Evolutionary conservation across 2,329 filamentous ascomycete genomes (phyloP).

Genomic region (Didymella pinodella): DNA sequence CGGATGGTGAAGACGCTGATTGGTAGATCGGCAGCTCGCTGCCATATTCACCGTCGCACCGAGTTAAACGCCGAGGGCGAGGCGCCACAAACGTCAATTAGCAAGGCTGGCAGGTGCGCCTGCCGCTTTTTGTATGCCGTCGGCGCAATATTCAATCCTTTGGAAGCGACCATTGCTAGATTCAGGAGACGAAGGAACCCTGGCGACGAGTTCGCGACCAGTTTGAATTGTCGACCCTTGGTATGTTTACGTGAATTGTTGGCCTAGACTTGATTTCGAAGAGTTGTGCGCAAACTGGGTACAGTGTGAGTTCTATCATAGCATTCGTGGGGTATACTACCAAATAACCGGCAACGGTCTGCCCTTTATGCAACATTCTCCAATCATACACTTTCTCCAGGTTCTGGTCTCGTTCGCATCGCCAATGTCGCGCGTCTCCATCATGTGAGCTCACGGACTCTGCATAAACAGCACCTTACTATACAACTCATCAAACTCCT

Average conservation of each 20-base stretch:
- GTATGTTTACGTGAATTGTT: background rate
- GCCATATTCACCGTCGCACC: background rate
- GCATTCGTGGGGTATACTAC: conserved; percentile 36
- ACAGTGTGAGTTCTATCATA: conserved; percentile 14
- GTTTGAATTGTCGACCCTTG: background rate
- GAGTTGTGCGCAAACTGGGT: background rate
- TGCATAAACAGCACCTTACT: conserved; percentile 64
- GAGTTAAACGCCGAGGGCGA: background rate
- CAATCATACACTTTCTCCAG: background rate
- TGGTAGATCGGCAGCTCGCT: background rate
- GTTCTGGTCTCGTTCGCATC: background rate
- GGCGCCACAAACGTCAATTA: background rate
- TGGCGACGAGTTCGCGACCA: background rate
- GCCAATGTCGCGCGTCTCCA: background rate
- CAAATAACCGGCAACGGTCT: conserved; percentile 17
- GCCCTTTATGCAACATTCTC: background rate
- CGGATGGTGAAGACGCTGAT: background rate
- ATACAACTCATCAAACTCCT: conserved; percentile 79
- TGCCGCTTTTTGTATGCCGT: background rate
- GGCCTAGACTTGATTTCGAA: background rate
- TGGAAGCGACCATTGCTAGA: background rate
- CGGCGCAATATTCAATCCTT: background rate
- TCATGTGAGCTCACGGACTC: conserved; percentile 42
- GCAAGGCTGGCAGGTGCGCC: background rate
- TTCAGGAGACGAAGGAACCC: background rate